Conservation (phyloP, 208 protist genomes). For the Acanthamoeba royreba region DNA sequence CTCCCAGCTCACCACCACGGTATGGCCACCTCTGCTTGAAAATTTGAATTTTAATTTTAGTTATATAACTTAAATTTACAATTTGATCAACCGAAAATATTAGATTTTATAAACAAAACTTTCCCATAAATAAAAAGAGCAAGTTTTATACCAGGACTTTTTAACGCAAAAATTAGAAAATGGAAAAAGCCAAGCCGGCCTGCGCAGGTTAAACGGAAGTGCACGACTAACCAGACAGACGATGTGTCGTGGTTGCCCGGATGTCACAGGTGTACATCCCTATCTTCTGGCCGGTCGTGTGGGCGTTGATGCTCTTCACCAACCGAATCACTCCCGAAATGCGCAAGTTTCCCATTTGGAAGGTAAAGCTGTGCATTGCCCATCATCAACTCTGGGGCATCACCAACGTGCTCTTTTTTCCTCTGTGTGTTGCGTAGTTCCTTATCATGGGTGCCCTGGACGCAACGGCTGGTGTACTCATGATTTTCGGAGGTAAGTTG, state of each 20-base stretch:
- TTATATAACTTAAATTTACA: no score
- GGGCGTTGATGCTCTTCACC: slow-evolving; percentile 1
- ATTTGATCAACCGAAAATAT: no score
- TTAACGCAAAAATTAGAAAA: no score
- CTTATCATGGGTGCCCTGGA: slow-evolving; percentile 46
- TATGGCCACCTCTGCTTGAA: neutral
- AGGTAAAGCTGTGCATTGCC: neutral
- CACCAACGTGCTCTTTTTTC: neutral
- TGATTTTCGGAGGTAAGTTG: slow-evolving; percentile 41
- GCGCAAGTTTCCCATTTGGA: slow-evolving; percentile 39
- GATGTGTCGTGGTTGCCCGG: neutral
- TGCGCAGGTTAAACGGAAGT: neutral
- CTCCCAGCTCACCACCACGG: slow-evolving; percentile 27
- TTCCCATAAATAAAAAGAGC: no score
- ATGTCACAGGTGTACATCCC: slow-evolving; percentile 24
- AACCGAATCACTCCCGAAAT: slow-evolving; percentile 16
- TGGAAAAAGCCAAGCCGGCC: no score
- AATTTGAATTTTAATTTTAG: neutral
- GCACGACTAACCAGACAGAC: neutral
- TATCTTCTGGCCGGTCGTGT: slow-evolving; percentile 44
- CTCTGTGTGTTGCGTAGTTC: neutral
- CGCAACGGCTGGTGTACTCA: slow-evolving; percentile 26
- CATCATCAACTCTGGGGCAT: neutral
- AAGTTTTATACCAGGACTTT: no score
- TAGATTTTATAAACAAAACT: no score